Evolutionary conservation across 2,329 filamentous ascomycete genomes (phyloP).

Genomic region (Sarocladiaceae sp.): DNA sequence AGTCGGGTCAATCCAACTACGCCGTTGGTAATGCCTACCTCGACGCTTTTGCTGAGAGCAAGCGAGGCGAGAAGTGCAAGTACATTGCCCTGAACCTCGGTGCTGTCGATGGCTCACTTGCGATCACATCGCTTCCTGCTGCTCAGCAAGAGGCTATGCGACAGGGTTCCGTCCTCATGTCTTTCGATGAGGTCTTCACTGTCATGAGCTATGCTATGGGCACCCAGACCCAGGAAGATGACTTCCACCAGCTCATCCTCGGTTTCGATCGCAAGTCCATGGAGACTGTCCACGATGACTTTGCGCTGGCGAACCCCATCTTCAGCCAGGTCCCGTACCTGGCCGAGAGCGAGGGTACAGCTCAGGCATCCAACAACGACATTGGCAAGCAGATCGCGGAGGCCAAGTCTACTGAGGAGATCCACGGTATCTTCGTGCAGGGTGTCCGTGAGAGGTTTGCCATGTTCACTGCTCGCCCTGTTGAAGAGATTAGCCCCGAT

Average conservation of each 20-base stretch:
- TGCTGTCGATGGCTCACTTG: slow-evolving; percentile 32
- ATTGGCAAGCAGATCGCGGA: slow-evolving; percentile 9
- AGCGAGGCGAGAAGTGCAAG: not conserved
- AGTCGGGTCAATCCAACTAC: slow-evolving; percentile 34
- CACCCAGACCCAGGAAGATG: not conserved
- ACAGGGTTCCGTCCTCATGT: not conserved
- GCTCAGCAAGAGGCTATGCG: slow-evolving; percentile 17
- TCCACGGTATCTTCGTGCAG: slow-evolving; percentile 13
- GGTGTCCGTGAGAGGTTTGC: slow-evolving; percentile 17
- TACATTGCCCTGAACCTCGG: slow-evolving; percentile 44
- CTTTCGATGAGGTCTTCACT: not conserved
- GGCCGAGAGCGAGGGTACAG: not conserved
- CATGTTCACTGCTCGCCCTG: slow-evolving; percentile 15
- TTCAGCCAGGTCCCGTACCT: slow-evolving; percentile 14
- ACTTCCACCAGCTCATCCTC: not conserved
- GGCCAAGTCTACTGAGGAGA: slow-evolving; percentile 12
- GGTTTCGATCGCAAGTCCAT: slow-evolving; percentile 14
- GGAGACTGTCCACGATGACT: slow-evolving; percentile 14
- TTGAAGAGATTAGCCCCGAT: slow-evolving; percentile 14
- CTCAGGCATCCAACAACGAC: not conserved
- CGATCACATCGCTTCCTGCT: not conserved
- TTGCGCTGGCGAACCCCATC: slow-evolving; percentile 15
- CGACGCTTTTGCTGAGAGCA: slow-evolving; percentile 17
- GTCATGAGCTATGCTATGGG: not conserved
- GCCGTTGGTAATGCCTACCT: slow-evolving; percentile 26